phyloP scores from a whole-genome alignment of 306 rosid species.

The Urtica urens region DNA sequence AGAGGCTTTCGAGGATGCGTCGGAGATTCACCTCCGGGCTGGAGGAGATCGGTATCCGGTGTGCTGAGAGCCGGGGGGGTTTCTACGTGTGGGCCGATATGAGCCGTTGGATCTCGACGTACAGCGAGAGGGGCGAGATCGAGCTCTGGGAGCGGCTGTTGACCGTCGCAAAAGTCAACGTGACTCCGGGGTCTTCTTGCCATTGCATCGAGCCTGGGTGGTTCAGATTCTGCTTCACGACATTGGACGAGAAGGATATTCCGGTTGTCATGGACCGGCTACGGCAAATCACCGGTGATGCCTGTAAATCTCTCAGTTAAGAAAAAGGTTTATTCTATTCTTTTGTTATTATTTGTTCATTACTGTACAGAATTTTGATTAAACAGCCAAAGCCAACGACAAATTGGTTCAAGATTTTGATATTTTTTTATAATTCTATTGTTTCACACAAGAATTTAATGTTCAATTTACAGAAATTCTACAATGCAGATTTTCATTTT shows the following conservation, averaged over 20 bases:
- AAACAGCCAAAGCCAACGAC: too few species aligned
- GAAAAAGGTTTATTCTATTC: slow-evolving; percentile 8
- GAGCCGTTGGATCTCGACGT: slow-evolving; percentile 51
- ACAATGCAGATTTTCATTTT: too few species aligned
- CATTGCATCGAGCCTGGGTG: slow-evolving; percentile 89
- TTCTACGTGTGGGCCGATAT: slow-evolving; percentile 90
- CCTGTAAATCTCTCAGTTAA: slow-evolving; percentile 43
- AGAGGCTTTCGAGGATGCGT: slow-evolving; percentile 40
- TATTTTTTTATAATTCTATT: too few species aligned
- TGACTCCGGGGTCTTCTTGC: slow-evolving; percentile 76
- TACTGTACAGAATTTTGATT: too few species aligned
- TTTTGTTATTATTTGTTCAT: too few species aligned
- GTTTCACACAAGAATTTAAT: too few species aligned
- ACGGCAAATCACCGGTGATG: slow-evolving; percentile 39
- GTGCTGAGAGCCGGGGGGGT: slow-evolving; percentile 60
- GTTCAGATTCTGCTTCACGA: slow-evolving; percentile 70
- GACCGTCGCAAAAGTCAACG: slow-evolving; percentile 62
- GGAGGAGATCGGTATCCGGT: slow-evolving; percentile 64
- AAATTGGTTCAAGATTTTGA: too few species aligned
- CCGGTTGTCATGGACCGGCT: slow-evolving; percentile 64
- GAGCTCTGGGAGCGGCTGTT: slow-evolving; percentile 87
- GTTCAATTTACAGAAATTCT: too few species aligned
- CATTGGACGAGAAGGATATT: slow-evolving; percentile 54
- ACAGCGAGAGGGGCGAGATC: slow-evolving; percentile 84
- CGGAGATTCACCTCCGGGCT: slow-evolving; percentile 46